Percentiles rank a stretch among this genome's conserved stretches.
These are phyloP conservation scores for Macrocystidia cucumis DNA, from an alignment of 1,284 basidiomycete species.

Conservation along the genomic window DNA sequence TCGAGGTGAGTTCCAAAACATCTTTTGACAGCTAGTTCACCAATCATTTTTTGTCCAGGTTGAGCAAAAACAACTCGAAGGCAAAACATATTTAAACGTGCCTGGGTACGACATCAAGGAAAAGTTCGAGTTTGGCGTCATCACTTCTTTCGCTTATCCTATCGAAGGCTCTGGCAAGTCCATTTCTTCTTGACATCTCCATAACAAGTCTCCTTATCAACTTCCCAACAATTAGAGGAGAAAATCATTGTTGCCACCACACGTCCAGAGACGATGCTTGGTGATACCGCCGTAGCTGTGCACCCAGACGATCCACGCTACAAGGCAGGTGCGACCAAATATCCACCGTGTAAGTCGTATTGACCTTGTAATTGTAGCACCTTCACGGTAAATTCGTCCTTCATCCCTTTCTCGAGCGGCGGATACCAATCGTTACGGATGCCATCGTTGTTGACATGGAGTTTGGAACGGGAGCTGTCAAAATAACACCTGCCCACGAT, in stretches of 20 bases:
- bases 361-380: slow-evolving; percentile 36
- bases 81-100: slow-evolving; percentile 83
- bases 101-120: slow-evolving; percentile 95
- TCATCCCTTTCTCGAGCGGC: slow-evolving; percentile 83
- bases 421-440: slow-evolving; percentile 88
- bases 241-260: slow-evolving; percentile 94
- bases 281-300: slow-evolving; percentile 96
- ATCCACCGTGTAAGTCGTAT: slow-evolving; percentile 1
- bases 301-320: slow-evolving; percentile 95
- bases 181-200: not conserved
- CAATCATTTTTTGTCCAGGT: slow-evolving; percentile 49
- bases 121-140: slow-evolving; percentile 95
- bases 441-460: slow-evolving; percentile 88
- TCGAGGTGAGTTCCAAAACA: slow-evolving; percentile 55
- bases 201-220: not conserved
- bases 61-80: slow-evolving; percentile 89
- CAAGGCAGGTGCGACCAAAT: slow-evolving; percentile 37
- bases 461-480: slow-evolving; percentile 98
- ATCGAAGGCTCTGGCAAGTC: slow-evolving; percentile 74
- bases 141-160: slow-evolving; percentile 92
- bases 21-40: not conserved
- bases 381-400: slow-evolving; percentile 90
- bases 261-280: slow-evolving; percentile 98
- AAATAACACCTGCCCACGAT: slow-evolving; percentile 99
- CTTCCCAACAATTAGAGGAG: slow-evolving; percentile 61